These are phyloP conservation scores for Streptanthus diversifolius DNA, from an alignment of 345 rosid genomes.

Conservation along the genomic window DNA sequence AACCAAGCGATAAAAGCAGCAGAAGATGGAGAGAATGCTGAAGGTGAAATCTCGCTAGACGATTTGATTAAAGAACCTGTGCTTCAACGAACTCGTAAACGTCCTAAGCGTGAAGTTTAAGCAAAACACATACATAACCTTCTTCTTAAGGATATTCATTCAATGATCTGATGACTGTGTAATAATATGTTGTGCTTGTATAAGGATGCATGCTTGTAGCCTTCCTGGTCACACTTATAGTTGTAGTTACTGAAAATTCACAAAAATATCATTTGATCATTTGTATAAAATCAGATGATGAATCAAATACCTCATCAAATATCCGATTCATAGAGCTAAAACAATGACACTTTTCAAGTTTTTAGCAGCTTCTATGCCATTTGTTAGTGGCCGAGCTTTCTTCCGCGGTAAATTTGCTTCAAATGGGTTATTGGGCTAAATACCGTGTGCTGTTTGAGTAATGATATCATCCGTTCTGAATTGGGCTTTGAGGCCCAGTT, in stretches of 20 bases:
- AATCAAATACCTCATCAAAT: background rate
- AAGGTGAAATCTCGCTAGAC: conserved; percentile 35
- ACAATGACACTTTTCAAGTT: background rate
- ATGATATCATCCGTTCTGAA: background rate
- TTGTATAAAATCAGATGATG: background rate
- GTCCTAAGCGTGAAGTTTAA: conserved; percentile 71
- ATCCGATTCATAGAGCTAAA: background rate
- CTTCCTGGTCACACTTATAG: background rate
- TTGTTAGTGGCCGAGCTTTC: background rate
- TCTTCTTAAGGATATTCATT: background rate
- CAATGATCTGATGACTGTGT: background rate
- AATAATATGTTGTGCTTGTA: conserved; percentile 3
- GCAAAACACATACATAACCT: background rate
- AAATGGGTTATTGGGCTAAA: background rate
- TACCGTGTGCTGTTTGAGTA: background rate
- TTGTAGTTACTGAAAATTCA: conserved; percentile 1
- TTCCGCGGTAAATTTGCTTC: background rate
- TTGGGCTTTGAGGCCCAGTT: conserved; percentile 24
- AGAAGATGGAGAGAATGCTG: conserved; percentile 42
- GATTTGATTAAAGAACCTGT: conserved; percentile 48
- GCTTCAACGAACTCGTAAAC: conserved; percentile 51
- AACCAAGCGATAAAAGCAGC: conserved; percentile 59
- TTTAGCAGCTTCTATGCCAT: background rate
- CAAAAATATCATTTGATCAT: background rate
- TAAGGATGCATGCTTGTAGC: conserved; percentile 16